These are phyloP conservation scores for Cynanchum wilfordii DNA, from an alignment of 257 asterid genomes.

Conservation along the genomic window DNA sequence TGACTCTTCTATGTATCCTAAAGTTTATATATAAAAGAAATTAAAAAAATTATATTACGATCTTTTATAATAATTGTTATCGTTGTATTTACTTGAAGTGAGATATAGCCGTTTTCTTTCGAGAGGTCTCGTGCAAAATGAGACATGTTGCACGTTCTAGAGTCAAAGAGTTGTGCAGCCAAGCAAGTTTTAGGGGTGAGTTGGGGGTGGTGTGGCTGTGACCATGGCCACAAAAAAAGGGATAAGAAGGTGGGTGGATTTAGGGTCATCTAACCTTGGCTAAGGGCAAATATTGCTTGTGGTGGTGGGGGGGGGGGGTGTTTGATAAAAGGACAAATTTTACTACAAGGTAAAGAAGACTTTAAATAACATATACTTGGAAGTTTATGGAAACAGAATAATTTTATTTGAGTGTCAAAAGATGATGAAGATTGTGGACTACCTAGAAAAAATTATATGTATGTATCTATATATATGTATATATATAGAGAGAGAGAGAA, in stretches of 20 bases:
- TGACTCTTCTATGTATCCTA: too few relatives aligned
- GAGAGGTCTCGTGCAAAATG: too few relatives aligned
- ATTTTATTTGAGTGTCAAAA: neutral
- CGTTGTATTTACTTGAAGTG: too few relatives aligned
- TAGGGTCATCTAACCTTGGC: neutral
- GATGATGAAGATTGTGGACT: neutral
- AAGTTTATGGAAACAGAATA: neutral
- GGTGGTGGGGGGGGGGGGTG: too few relatives aligned
- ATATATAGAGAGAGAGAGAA: neutral
- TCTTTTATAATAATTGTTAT: too few relatives aligned
- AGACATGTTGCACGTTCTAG: too few relatives aligned
- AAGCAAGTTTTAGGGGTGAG: neutral
- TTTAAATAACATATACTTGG: neutral
- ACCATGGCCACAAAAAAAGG: neutral
- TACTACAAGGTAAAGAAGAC: neutral
- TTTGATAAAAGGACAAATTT: neutral
- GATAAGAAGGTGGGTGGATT: neutral
- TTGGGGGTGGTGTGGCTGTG: slow-evolving; percentile 1
- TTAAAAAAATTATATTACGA: too few relatives aligned
- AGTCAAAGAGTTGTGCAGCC: neutral
- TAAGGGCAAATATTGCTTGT: neutral
- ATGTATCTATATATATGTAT: neutral
- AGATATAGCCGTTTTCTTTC: too few relatives aligned
- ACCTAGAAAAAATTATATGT: too few relatives aligned
- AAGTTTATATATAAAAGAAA: too few relatives aligned